Conservation (phyloP, 441 rosid species). For the Pelargonium myrrhifolium region DNA sequence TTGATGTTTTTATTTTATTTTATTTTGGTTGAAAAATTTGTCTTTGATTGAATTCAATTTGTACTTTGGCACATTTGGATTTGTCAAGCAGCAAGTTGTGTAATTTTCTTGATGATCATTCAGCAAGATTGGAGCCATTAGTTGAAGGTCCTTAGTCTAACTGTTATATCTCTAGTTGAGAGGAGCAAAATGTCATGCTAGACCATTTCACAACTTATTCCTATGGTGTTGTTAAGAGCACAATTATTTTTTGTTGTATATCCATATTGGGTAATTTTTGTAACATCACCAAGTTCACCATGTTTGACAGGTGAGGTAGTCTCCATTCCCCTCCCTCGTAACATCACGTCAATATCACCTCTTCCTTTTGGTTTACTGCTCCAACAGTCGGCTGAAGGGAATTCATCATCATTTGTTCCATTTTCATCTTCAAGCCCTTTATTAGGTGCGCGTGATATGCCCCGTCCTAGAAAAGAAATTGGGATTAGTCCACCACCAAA, state of each 20-base stretch:
- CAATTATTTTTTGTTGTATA: background rate
- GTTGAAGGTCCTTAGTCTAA: background rate
- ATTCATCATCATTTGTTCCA: conserved; percentile 32
- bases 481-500: conserved; percentile 44
- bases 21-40: too few species aligned
- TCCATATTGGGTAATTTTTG: conserved; percentile 11
- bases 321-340: conserved; percentile 57
- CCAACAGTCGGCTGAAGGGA: conserved; percentile 59
- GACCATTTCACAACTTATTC: background rate
- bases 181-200: background rate
- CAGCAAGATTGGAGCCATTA: conserved; percentile 2
- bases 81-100: background rate
- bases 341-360: conserved; percentile 80
- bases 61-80: conserved; percentile 2
- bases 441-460: conserved; percentile 48
- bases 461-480: conserved; percentile 53
- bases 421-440: conserved; percentile 46
- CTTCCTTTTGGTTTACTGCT: conserved; percentile 89
- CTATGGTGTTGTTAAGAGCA: background rate
- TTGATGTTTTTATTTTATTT: background rate
- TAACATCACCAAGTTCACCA: conserved; percentile 1
- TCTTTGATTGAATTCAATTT: conserved; percentile 1
- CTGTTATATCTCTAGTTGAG: background rate
- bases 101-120: background rate
- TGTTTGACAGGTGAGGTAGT: conserved; percentile 64